A percentile compares a stretch with the other conserved stretches of the same genome.
These are phyloP conservation scores for Boechera retrofracta DNA, from an alignment of 345 rosid species.

Conservation along the genomic window DNA sequence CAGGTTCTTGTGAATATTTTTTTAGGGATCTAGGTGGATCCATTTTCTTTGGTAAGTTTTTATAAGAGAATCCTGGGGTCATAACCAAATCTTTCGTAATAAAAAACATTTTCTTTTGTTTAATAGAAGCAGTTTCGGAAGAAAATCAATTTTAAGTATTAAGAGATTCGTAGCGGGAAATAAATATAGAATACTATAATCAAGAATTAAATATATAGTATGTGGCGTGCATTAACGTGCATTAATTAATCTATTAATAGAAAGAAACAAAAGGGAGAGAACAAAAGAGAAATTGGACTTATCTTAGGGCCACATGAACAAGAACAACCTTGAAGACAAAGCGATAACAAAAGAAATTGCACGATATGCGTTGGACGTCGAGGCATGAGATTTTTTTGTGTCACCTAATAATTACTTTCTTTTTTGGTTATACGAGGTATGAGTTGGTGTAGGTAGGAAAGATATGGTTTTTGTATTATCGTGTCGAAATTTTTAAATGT, in stretches of 20 bases:
- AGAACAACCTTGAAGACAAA: slow-evolving; percentile 41
- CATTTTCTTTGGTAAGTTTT: not conserved
- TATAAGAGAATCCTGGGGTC: slow-evolving; percentile 1
- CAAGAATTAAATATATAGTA: not conserved
- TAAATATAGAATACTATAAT: not conserved
- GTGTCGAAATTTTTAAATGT: not conserved
- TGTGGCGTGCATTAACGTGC: slow-evolving; percentile 34
- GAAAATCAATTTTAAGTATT: not conserved
- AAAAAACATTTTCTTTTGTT: not conserved
- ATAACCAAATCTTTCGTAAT: not conserved
- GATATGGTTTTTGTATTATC: slow-evolving; percentile 3
- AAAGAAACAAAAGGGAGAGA: not conserved
- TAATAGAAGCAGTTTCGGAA: not conserved
- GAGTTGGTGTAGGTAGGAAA: slow-evolving; percentile 23
- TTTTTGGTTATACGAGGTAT: slow-evolving; percentile 9
- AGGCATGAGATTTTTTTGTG: slow-evolving; percentile 16
- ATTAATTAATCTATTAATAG: slow-evolving; percentile 11
- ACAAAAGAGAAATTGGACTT: slow-evolving; percentile 10
- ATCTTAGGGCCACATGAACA: slow-evolving; percentile 39
- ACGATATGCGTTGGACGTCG: slow-evolving; percentile 6
- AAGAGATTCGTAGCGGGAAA: not conserved
- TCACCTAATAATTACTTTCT: not conserved
- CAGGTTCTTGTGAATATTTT: not conserved
- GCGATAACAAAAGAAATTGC: slow-evolving; percentile 28
- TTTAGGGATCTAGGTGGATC: not conserved